phyloP scores from a whole-genome alignment of 371 early-diverging fungal species.

The Parasitella parasitica region DNA sequence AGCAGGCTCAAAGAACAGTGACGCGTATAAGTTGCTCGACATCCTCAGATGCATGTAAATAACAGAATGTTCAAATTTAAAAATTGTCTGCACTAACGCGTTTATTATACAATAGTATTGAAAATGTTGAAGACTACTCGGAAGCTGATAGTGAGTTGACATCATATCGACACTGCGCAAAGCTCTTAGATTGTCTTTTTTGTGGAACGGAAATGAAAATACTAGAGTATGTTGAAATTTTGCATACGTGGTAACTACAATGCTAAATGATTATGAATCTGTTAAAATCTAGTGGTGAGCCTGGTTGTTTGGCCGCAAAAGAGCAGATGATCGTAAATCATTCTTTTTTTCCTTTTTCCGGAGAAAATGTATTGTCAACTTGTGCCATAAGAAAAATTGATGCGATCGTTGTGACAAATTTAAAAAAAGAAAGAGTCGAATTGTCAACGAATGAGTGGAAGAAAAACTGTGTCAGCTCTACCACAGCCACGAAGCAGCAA shows the following conservation, averaged over 20 bases:
- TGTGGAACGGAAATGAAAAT: constrained; percentile 10
- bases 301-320: constrained; percentile 23
- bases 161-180: constrained; percentile 15
- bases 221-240: constrained; percentile 22
- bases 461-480: constrained; percentile 7
- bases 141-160: constrained; percentile 21
- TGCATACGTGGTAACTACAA: constrained; percentile 16
- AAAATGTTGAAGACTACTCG: constrained; percentile 14
- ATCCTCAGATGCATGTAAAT: constrained; percentile 17
- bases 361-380: constrained; percentile 21
- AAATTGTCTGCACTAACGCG: constrained; percentile 5
- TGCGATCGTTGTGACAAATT: constrained; percentile 9
- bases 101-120: constrained; percentile 18
- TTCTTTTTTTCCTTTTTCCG: constrained; percentile 7
- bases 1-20: constrained; percentile 13
- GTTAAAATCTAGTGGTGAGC: constrained; percentile 25
- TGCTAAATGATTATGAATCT: constrained; percentile 23
- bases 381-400: constrained; percentile 20
- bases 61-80: constrained; percentile 14
- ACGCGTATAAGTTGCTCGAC: constrained; percentile 14
- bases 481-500: constrained; percentile 14
- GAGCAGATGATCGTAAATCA: constrained; percentile 19
- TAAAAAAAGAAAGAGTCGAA: constrained; percentile 10
- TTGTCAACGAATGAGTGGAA: constrained; percentile 20
- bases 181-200: constrained; percentile 15